Conservation (phyloP, 2,329 filamentous ascomycete species). For the Trichoderma aggressivum region DNA sequence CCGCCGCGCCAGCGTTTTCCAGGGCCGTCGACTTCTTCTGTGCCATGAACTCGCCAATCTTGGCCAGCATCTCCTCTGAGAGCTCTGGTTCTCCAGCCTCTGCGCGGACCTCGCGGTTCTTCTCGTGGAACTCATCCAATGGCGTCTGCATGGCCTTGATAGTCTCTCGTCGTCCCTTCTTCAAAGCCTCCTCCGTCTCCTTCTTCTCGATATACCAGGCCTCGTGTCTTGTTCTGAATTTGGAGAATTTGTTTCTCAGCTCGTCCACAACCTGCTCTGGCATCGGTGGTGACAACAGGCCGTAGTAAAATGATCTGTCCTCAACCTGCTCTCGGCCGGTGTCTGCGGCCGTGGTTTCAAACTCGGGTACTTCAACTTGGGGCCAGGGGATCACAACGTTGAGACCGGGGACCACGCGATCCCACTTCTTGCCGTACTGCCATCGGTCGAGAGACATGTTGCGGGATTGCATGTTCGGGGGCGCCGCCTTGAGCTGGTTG, state of each 20-base stretch:
- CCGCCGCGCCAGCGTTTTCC: constrained; percentile 37
- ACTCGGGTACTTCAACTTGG: constrained; percentile 45
- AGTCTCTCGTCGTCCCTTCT: constrained; percentile 35
- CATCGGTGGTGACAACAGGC: constrained; percentile 73
- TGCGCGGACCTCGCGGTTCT: constrained; percentile 49
- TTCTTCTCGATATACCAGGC: constrained; percentile 66
- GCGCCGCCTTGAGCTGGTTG: constrained; percentile 60
- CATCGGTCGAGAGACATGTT: constrained; percentile 42
- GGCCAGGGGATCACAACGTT: constrained; percentile 78
- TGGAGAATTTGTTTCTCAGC: constrained; percentile 76
- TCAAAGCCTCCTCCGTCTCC: constrained; percentile 53
- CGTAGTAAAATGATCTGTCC: constrained; percentile 72
- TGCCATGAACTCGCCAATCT: constrained; percentile 60
- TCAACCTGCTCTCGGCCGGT: constrained; percentile 76
- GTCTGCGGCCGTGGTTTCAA: constrained; percentile 60
- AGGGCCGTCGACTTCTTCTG: constrained; percentile 46
- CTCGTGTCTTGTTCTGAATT: constrained; percentile 78
- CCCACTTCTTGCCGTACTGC: constrained; percentile 43
- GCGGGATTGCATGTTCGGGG: constrained; percentile 44
- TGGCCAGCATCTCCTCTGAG: constrained; percentile 57
- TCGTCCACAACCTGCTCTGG: constrained; percentile 77
- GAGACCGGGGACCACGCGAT: constrained; percentile 65
- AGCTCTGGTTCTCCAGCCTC: constrained; percentile 55
- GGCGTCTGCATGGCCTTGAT: constrained; percentile 49
- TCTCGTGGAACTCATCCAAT: constrained; percentile 57